Percentiles rank a stretch among this genome's conserved stretches.
phyloP scores from a whole-genome alignment of 495 filamentous ascomycete species.

The Opeltia flavorubescens region DNA sequence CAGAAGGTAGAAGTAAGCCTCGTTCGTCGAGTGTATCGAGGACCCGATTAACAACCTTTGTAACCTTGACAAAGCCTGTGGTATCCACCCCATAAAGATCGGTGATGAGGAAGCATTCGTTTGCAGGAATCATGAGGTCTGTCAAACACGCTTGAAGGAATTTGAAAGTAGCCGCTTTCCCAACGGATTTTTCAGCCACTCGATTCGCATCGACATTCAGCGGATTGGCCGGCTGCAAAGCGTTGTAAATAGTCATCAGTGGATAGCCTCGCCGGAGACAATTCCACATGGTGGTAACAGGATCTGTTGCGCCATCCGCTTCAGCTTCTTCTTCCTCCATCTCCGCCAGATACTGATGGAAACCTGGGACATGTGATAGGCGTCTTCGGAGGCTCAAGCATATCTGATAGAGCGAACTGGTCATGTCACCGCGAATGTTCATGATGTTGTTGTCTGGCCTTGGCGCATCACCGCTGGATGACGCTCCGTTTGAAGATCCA shows the following conservation, averaged over 20 bases:
- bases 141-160: conserved; percentile 54
- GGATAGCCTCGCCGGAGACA: conserved; percentile 74
- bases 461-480: conserved; percentile 1
- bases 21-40: conserved; percentile 69
- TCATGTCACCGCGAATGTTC: conserved; percentile 80
- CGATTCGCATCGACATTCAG: conserved; percentile 49
- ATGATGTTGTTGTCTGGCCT: conserved; percentile 61
- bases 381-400: conserved; percentile 72
- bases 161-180: conserved; percentile 57
- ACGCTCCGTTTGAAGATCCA: too few species aligned
- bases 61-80: conserved; percentile 94
- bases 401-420: conserved; percentile 84
- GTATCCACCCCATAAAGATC: conserved; percentile 91
- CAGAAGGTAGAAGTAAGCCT: conserved; percentile 47
- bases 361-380: conserved; percentile 67
- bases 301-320: conserved; percentile 49
- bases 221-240: conserved; percentile 47
- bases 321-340: conserved; percentile 48
- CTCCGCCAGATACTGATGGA: conserved; percentile 53
- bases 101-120: conserved; percentile 80
- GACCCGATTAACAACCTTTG: conserved; percentile 72
- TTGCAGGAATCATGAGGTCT: conserved; percentile 59
- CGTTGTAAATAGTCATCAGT: conserved; percentile 79
- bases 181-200: conserved; percentile 46
- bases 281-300: conserved; percentile 83